These are phyloP conservation scores for Candida frijolesensis DNA, from an alignment of 1,139 yeast species.

Conservation along the genomic window DNA sequence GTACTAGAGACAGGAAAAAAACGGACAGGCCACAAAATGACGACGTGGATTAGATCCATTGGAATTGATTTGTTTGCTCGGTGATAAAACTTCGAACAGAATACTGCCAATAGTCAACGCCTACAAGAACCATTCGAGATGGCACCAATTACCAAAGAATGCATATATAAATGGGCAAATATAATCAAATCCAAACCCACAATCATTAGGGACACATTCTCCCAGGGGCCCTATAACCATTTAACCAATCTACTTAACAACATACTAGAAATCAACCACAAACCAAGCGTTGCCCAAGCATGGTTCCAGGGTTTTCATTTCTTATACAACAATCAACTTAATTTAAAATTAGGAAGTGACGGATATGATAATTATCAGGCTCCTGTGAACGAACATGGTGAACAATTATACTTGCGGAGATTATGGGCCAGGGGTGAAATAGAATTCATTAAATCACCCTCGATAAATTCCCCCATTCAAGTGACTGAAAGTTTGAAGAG, in stretches of 20 bases:
- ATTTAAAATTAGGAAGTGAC: slow-evolving; percentile 56
- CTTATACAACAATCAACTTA: slow-evolving; percentile 58
- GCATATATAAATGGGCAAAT: slow-evolving; percentile 21
- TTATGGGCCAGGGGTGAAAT: slow-evolving; percentile 84
- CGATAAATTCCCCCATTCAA: slow-evolving; percentile 7
- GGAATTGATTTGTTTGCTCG: neutral
- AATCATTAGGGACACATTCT: slow-evolving; percentile 21
- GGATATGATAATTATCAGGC: slow-evolving; percentile 86
- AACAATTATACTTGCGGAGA: slow-evolving; percentile 53
- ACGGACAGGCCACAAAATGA: neutral
- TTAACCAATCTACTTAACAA: slow-evolving; percentile 21
- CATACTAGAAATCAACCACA: slow-evolving; percentile 16
- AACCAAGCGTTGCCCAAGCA: slow-evolving; percentile 2
- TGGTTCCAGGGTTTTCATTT: slow-evolving; percentile 59
- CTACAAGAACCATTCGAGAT: slow-evolving; percentile 1
- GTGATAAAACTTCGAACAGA: neutral
- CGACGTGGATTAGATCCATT: neutral
- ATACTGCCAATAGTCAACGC: neutral
- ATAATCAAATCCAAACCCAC: slow-evolving; percentile 20
- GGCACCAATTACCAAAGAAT: slow-evolving; percentile 13
- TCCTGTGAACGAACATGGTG: slow-evolving; percentile 40
- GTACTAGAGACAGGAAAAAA: neutral
- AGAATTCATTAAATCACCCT: slow-evolving; percentile 30
- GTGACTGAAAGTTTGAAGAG: slow-evolving; percentile 50
- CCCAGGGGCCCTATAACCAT: slow-evolving; percentile 21